Evolutionary conservation across 345 rosid genomes (phyloP), one percentile per base, ranked within the genome.

Genomic region (Moricandia moricandioides): DNA sequence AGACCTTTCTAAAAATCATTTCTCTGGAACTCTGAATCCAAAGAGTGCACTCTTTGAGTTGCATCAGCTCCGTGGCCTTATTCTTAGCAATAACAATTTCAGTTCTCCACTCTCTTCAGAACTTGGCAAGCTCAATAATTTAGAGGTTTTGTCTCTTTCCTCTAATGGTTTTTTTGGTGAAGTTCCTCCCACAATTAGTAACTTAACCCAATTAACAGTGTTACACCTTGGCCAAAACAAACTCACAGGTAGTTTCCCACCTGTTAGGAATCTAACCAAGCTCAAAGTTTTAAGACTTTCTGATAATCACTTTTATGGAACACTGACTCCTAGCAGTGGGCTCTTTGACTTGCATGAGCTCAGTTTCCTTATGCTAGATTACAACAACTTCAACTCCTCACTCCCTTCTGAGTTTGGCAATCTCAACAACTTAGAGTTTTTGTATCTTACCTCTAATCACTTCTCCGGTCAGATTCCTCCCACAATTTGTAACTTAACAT

Each of bases 171-270:
- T 66, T 0, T 8, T 4, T 0, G 72, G 61, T 24, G 67, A 59
- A 45, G 72, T 74, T 58, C 78, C 78, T 45, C 0, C 72, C 67
- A 8, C 54, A 21, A 1, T 67, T 37, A 59, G 78, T 47, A 21
- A 21, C 24, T 21, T 21, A 21, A 21, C 24, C 24, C 24, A 21
- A 21, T 21, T 21, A 21, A 21, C 24, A 21, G 1, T 21, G 24
- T 21, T 21, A 21, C 24, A 21, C 24, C 24, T 21, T 21, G 24
- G 24, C 24, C 24, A 21, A 21, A 21, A 21, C 24, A 21, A 21
- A 21, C 24, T 21, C 24, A 21, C 24, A 21, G 24, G 31, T 29
- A 29, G 2, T 29, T 29, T 29, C 31, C 31, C 31, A 21, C 1
- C 24, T 21, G 24, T 21, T 21, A 21, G 24, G 24, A 74, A 74